Conservation (phyloP, 305 asterid genomes). For the Striga hermonthica region DNA sequence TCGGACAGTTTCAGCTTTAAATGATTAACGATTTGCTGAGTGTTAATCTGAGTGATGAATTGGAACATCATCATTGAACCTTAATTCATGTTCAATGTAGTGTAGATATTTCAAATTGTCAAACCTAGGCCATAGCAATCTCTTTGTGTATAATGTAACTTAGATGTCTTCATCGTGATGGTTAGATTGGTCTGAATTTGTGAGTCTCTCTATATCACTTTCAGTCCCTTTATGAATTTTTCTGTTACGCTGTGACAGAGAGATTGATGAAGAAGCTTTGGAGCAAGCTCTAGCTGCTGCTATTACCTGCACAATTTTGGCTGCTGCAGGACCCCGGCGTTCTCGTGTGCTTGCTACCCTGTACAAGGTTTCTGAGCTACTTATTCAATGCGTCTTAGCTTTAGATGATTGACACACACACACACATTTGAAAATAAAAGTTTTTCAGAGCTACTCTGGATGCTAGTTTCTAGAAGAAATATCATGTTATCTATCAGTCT, state of each 20-base stretch:
- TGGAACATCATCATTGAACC: background rate
- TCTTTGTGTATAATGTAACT: slow-evolving; percentile 8
- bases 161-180: too few species aligned
- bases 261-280: slow-evolving; percentile 82
- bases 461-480: too few species aligned
- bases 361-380: slow-evolving; percentile 59
- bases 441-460: too few species aligned
- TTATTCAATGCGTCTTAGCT: background rate
- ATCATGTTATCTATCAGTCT: too few species aligned
- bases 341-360: slow-evolving; percentile 94
- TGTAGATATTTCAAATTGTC: slow-evolving; percentile 8
- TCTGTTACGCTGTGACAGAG: slow-evolving; percentile 46
- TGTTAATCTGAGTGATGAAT: slow-evolving; percentile 5
- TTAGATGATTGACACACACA: too few species aligned
- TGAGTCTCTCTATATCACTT: too few species aligned
- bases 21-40: background rate
- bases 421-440: too few species aligned
- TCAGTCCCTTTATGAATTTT: slow-evolving; percentile 22
- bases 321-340: slow-evolving; percentile 95
- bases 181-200: too few species aligned
- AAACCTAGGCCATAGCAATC: background rate
- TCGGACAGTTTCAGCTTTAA: slow-evolving; percentile 17
- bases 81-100: slow-evolving; percentile 1
- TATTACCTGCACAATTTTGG: slow-evolving; percentile 93
- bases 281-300: slow-evolving; percentile 93